A percentile compares a stretch with the other conserved stretches of the same genome.
Conservation (phyloP, 176 grass and related monocot species). For the Themeda triandra region DNA sequence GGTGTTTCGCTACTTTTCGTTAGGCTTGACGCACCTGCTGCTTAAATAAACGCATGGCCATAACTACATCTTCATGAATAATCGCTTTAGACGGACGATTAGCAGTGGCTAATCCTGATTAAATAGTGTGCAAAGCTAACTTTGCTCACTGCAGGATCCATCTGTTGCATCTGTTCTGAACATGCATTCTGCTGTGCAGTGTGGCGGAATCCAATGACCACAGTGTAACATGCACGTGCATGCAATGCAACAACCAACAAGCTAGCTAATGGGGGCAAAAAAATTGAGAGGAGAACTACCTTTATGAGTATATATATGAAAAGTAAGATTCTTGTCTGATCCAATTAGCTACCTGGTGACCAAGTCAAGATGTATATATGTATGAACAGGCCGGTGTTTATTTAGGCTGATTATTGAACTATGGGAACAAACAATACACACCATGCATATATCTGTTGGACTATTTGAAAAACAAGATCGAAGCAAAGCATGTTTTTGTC, state of each 20-base stretch:
- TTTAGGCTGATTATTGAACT: too few relatives aligned
- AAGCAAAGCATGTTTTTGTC: too few relatives aligned
- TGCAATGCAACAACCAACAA: neutral
- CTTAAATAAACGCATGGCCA: neutral
- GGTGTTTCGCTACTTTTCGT: neutral
- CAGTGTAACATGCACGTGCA: neutral
- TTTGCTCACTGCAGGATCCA: neutral
- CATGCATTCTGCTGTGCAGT: too few relatives aligned
- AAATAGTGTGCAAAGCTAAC: too few relatives aligned
- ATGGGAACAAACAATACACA: too few relatives aligned
- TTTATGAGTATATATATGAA: too few relatives aligned
- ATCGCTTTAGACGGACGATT: neutral
- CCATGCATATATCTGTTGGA: too few relatives aligned
- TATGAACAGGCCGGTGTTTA: too few relatives aligned
- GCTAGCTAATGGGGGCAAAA: neutral
- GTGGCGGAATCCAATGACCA: neutral
- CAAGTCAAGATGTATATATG: neutral
- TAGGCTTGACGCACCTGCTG: neutral
- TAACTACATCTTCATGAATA: neutral
- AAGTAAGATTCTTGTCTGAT: too few relatives aligned
- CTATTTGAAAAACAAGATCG: too few relatives aligned
- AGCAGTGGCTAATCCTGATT: neutral
- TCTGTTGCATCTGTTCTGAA: too few relatives aligned
- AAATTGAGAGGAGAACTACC: neutral
- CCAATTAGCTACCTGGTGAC: too few relatives aligned